Conservation (phyloP, 2,329 filamentous ascomycete genomes). For the Aspergillus persii region DNA sequence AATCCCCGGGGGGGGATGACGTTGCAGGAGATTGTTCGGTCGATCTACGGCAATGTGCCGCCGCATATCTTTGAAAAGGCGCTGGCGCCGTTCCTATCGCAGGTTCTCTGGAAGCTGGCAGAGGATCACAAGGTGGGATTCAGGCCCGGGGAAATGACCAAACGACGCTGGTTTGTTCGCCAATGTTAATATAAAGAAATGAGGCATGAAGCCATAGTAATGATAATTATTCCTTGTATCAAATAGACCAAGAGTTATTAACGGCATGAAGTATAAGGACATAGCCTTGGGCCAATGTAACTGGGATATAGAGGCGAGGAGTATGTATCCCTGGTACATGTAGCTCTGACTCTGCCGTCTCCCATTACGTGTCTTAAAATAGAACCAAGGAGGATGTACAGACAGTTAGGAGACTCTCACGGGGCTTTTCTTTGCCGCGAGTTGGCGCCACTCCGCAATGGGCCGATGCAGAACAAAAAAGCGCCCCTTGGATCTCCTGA, state of each 20-base stretch:
- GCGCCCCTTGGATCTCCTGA: constrained; percentile 7
- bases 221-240: too few relatives aligned
- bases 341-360: too few relatives aligned
- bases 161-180: neutral
- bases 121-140: neutral
- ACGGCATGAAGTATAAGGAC: too few relatives aligned
- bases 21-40: neutral
- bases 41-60: neutral
- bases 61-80: neutral
- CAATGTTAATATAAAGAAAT: too few relatives aligned
- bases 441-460: constrained; percentile 10
- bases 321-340: too few relatives aligned
- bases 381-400: too few relatives aligned
- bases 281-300: too few relatives aligned
- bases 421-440: neutral
- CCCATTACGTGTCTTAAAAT: too few relatives aligned
- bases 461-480: constrained; percentile 12
- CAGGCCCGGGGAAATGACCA: neutral
- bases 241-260: too few relatives aligned
- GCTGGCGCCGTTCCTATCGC: neutral
- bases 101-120: neutral
- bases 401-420: too few relatives aligned
- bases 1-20: neutral
- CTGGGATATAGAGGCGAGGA: too few relatives aligned
- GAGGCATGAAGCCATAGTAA: too few relatives aligned